Base-by-base conservation (phyloP, 106 monocot species). In the Gastrodia elata region DNA sequence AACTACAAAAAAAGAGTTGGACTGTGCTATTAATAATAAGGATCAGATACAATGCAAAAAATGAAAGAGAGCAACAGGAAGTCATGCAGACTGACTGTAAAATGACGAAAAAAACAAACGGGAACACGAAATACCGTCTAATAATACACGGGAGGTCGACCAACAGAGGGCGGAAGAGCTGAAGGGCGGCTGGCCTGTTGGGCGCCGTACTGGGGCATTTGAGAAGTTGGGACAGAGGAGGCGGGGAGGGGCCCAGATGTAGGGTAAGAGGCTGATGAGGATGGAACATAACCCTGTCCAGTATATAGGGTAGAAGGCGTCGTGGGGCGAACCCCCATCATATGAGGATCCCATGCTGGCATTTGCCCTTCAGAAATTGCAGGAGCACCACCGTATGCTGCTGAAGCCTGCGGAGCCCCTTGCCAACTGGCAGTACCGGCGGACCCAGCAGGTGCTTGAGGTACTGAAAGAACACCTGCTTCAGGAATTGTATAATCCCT, bases 401-500 rank as follows among this genome's bases (percentile, higher is more conserved):
- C 13, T 46, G 74, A 73, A 26, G 76, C 72, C 35, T 81, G 89
- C 9, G 74, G 75, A 71, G 68, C 77, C 64, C 59, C 59, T 58
- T 83, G 85, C 91, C 85, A 91, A 34, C 71, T 67, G 16, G 16
- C 48, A 18, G 20, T 4, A 59, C 65, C 69, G 36, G 76, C 39
- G 20, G 80, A 70, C 72, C 68, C 14, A 49, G 55, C 79, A 43
- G 91, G 78, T 41, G 83, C 38, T 57, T 82, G 91, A 20, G 79
- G 91, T 41, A 78, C 44, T 24, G 72, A 79, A 38, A 82, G 86
- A 59, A 85, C 76, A 58, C 85, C 87, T 28, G 68, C 55, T 6
- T 85, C 85, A 22, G 87, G 83, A 43, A 91, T 71, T 0, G 94
- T 95, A 80, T 87, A 95, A 39, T 95, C 91, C 34, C 94, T 85